phyloP scores from a whole-genome alignment of 192 early-diverging fungal genomes.

The Coemansia sp. region DNA sequence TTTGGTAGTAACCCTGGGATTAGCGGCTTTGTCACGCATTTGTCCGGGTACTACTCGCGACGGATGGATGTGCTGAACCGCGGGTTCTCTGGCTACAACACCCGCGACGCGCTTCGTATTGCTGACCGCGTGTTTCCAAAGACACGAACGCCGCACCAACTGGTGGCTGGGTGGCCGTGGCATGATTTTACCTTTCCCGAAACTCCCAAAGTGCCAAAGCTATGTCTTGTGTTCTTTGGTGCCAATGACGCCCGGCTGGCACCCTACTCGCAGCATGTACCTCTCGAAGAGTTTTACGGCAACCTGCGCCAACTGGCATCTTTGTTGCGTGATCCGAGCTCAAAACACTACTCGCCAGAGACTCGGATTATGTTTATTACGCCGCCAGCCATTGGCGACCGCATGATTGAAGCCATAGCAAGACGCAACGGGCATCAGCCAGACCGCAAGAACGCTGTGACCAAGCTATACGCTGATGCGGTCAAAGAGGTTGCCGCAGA shows the following conservation, averaged over 20 bases:
- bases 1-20: slow-evolving; percentile 13
- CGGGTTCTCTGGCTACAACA: slow-evolving; percentile 77
- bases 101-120: slow-evolving; percentile 57
- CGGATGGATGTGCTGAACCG: slow-evolving; percentile 73
- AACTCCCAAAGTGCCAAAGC: not conserved
- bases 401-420: slow-evolving; percentile 12
- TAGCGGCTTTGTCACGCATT: slow-evolving; percentile 52
- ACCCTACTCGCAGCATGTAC: slow-evolving; percentile 56
- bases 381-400: slow-evolving; percentile 64
- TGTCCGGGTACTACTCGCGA: slow-evolving; percentile 59
- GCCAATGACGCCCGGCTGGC: slow-evolving; percentile 71
- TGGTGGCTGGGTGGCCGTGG: not conserved
- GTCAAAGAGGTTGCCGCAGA: slow-evolving; percentile 41
- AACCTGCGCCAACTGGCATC: slow-evolving; percentile 60
- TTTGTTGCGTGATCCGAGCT: slow-evolving; percentile 51
- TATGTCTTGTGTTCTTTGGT: slow-evolving; percentile 63
- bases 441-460: slow-evolving; percentile 21
- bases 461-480: slow-evolving; percentile 47
- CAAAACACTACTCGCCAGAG: slow-evolving; percentile 56
- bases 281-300: slow-evolving; percentile 51
- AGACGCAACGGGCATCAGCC: slow-evolving; percentile 8
- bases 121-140: slow-evolving; percentile 56
- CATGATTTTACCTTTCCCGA: not conserved
- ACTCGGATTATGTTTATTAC: slow-evolving; percentile 64
- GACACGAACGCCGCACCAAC: not conserved